Conservation (phyloP, 169 alveolate species). For the Besnoitia besnoiti region DNA sequence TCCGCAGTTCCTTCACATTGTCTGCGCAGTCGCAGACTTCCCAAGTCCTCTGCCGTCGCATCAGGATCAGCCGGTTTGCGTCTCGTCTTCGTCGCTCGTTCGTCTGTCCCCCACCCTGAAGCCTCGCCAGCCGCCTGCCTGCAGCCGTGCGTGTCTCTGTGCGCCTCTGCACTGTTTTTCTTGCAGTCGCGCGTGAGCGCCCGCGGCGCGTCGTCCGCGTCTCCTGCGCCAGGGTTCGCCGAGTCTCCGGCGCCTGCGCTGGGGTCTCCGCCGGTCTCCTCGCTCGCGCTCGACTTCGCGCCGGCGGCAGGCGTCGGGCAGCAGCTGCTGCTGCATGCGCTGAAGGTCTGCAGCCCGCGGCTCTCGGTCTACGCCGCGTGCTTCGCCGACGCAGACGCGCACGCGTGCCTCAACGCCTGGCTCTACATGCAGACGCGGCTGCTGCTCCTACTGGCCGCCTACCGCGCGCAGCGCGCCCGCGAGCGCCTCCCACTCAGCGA, state of each 20-base stretch:
- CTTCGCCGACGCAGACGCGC: slow-evolving; percentile 49
- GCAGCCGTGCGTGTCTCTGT: not conserved
- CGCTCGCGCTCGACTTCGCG: not conserved
- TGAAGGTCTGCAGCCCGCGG: slow-evolving; percentile 63
- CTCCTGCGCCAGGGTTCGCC: not conserved
- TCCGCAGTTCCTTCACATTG: too few relatives aligned
- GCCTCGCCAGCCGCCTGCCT: too few relatives aligned
- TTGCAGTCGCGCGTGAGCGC: not conserved
- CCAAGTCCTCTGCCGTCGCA: too few relatives aligned
- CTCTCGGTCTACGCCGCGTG: slow-evolving; percentile 65
- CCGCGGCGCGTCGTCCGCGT: not conserved
- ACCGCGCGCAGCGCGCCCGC: slow-evolving; percentile 35
- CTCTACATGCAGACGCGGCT: slow-evolving; percentile 42
- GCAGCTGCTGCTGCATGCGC: slow-evolving; percentile 35
- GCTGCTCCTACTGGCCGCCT: slow-evolving; percentile 17
- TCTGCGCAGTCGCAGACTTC: too few relatives aligned
- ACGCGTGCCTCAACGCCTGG: slow-evolving; percentile 57
- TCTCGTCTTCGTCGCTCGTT: too few relatives aligned
- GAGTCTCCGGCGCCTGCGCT: not conserved
- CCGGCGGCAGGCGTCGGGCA: slow-evolving; percentile 1
- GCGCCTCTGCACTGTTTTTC: too few relatives aligned
- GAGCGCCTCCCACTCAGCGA: not conserved
- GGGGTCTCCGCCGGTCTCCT: not conserved
- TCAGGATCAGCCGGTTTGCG: too few relatives aligned
- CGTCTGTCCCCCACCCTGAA: not conserved